Base-by-base conservation (phyloP, 1,284 basidiomycete genomes). In the Chiua sp. region DNA sequence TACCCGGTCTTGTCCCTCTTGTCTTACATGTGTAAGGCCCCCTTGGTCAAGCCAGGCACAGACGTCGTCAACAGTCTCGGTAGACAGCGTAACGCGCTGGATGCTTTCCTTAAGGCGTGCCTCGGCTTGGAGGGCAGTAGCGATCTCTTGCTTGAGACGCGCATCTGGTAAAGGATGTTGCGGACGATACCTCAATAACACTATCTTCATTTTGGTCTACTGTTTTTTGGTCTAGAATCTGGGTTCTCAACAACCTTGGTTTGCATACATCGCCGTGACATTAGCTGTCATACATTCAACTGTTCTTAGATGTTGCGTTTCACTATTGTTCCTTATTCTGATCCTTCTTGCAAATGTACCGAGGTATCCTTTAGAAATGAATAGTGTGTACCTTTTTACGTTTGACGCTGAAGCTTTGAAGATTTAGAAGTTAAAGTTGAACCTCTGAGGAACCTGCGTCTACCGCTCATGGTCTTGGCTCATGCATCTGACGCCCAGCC, bases 11-110 rank as follows among this genome's bases (percentile, higher is more conserved):
- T 98, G 53, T 96, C 93, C 51, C 84, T 98, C 63, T 82, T 98
- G 58, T 92, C 90, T 56, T 98, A 96, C 84, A 97, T 97, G 94
- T 90, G 97, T 80, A 97, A 98, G 85, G 96, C 97, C 0, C 96
- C 97, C 32, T 86, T 98, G 68, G 96, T 98, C 80, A 98, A 98
- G 86, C 96, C 95, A 64, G 96, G 88, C 63, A 91, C 91, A 50
- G 93, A 95, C 70, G 95, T 98, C 66, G 92, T 98, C 79, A 99
- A 99, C 88, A 92, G 90, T 71, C 86, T 98, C 68, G 92, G 90
- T 79, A 87, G 96, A 75, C 97, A 99, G 84, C 88, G 96, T 72
- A 93, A 95, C 63, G 97, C 94, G 23, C 87, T 98, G 64, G 97
- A 98, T 79, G 83, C 87, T 62, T 96, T 96, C 87, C 81, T 97